Evolutionary conservation across 495 filamentous ascomycete species (phyloP), one percentile per base, ranked within the genome.

Genomic region (Hamigera avellanea): DNA sequence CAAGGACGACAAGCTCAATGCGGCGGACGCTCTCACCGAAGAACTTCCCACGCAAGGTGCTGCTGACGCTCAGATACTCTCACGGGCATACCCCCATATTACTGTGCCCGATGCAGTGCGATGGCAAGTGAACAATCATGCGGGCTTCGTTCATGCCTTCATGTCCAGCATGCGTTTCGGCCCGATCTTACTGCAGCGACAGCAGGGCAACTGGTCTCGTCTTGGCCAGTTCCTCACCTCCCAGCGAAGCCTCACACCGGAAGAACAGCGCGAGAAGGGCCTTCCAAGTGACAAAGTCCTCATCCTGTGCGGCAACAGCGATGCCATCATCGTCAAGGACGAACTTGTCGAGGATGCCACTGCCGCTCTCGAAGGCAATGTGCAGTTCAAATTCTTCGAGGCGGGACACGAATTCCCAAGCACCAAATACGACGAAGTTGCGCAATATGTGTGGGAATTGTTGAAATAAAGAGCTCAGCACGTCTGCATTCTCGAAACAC

Each of bases 381-480:
- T 66, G 14, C 45, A 57, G 16, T 63, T 72, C 42, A 53, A 64
- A 36, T 61, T 55, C 38, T 58, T 69, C 33, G 55, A 67, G n/a
- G 72, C 65, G 3, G 75, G 70, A 6, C 75, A 79, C 45, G 73
- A 75, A 21, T 66, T 77, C 32, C 67, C 73, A 12, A 73, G 73
- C 49, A 65, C 69, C 6, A 66, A 64, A 41, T 63, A 64, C 19
- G 58, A 63, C 2, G 70, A 72, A 30, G 57, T 76, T 28, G 72
- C 62, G 4, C 48, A 58, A 10, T 54, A 60, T 17, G 66, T 77
- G 10, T 46, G 40, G 26, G 56, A 62, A 14, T 46, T 58, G 26
- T 41, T 67, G 48, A 35, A 59, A 33, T 64, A 38, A 56, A 40
- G 32, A 23, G 9, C 4, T 5, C 21, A 23, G 9, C 21, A 9